These are phyloP conservation scores for Pilasporangium apinafurcum DNA, from an alignment of 352 stramenopile genomes.

Conservation along the genomic window DNA sequence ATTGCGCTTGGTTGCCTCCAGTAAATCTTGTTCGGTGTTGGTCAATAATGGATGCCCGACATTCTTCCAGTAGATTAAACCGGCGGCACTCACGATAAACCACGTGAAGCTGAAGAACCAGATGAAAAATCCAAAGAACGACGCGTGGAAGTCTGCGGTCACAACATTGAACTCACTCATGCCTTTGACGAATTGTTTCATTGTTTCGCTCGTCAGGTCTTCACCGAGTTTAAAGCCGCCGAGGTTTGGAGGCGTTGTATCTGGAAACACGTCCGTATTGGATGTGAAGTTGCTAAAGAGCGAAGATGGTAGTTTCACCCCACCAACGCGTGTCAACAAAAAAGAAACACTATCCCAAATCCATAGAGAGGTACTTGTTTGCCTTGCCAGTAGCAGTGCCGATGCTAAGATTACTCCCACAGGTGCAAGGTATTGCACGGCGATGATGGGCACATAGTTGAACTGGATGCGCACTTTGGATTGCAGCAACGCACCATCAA, in stretches of 20 bases:
- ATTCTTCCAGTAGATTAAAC: constrained; percentile 68
- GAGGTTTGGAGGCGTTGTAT: constrained; percentile 29
- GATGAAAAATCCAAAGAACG: constrained; percentile 61
- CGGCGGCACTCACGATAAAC: constrained; percentile 40
- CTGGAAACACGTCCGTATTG: constrained; percentile 19
- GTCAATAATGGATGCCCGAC: constrained; percentile 21
- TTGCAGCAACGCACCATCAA: constrained; percentile 56
- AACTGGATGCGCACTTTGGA: constrained; percentile 75
- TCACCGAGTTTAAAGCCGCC: constrained; percentile 51
- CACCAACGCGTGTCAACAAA: constrained; percentile 15
- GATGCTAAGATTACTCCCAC: constrained; percentile 30
- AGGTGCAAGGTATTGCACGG: constrained; percentile 72
- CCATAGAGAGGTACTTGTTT: constrained; percentile 46
- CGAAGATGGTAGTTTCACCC: constrained; percentile 5
- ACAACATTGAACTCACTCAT: constrained; percentile 61
- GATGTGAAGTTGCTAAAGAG: constrained; percentile 6
- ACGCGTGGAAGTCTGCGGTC: constrained; percentile 47
- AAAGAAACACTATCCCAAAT: constrained; percentile 20
- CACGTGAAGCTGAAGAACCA: constrained; percentile 44
- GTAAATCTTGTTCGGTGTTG: constrained; percentile 8
- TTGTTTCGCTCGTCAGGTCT: constrained; percentile 31
- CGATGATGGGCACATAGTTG: constrained; percentile 76
- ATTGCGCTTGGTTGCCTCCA: constrained; percentile 17
- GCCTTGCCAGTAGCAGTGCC: constrained; percentile 42
- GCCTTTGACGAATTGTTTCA: constrained; percentile 51